Conservation (phyloP, 2,329 filamentous ascomycete species). For the Exophiala xenobiotica region DNA sequence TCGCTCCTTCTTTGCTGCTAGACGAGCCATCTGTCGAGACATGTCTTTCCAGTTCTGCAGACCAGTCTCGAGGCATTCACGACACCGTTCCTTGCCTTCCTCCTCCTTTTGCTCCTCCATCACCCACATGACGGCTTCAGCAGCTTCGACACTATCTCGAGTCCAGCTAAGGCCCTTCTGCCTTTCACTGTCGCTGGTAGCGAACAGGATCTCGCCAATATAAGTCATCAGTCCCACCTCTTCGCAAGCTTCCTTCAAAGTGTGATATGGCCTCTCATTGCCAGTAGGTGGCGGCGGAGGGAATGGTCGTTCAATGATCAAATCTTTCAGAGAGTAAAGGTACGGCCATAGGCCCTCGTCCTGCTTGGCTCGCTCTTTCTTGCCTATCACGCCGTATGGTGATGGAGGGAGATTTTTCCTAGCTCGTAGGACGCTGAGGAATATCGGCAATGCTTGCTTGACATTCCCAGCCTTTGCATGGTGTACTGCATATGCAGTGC, state of each 20-base stretch:
- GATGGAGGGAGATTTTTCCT: constrained; percentile 59
- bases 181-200: constrained; percentile 54
- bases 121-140: constrained; percentile 65
- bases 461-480: constrained; percentile 69
- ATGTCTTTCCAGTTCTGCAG: constrained; percentile 82
- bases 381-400: constrained; percentile 30
- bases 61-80: constrained; percentile 73
- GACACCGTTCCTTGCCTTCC: constrained; percentile 61
- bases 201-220: constrained; percentile 90
- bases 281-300: constrained; percentile 71
- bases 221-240: constrained; percentile 85
- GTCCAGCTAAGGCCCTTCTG: constrained; percentile 86
- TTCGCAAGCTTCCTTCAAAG: constrained; percentile 68
- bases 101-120: constrained; percentile 37
- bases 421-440: constrained; percentile 79
- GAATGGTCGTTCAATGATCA: constrained; percentile 60
- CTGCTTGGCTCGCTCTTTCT: constrained; percentile 22
- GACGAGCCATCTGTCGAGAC: constrained; percentile 63
- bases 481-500: constrained; percentile 77
- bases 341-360: constrained; percentile 18
- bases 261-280: constrained; percentile 64
- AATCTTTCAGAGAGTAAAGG: constrained; percentile 36
- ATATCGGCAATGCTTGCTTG: constrained; percentile 72
- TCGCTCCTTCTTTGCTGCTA: constrained; percentile 49
- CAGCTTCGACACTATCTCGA: constrained; percentile 77